Evolutionary conservation across 371 early-diverging fungal genomes (phyloP), one percentile per base, ranked within the genome.

Genomic region (Rhizopus sp.): DNA sequence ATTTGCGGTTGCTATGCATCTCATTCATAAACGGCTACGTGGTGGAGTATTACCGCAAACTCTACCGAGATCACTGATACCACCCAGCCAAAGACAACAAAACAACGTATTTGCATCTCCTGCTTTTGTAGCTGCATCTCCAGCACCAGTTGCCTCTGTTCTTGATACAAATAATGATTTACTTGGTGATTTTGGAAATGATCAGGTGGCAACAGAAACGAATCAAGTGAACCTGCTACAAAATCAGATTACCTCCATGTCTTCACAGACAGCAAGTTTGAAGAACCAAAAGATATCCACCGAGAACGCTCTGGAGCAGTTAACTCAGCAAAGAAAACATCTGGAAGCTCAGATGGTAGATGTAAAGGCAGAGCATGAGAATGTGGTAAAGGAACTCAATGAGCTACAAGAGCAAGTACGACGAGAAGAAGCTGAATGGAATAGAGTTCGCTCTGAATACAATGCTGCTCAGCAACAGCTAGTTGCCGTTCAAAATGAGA

Each of bases 1-100:
- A 72, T 96, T 94, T 69, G 89, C 92, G 9, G 91, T 94, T 5
- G 95, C 97, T 13, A 95, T 97, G 94, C 90, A 95, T 70, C 72
- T 97, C 16, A 89, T 96, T 40, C 88, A 91, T 67, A 75, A 84
- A 16, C 88, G 89, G 40, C 70, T 93, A 6, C 76, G 76, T 13
- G 95, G 95, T 7, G 78, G 81, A 92, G n/a, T 89, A 91, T 91
- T 88, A 90, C 70, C 73, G 90, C 29, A 86, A 2, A 62, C 62
- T 4, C 64, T 96, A 33, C 57, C 73, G 5, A 69, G 68, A 30
- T 53, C 51, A 53, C 72, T 56, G 17, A 35, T 60, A 13, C 73
- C 80, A 23, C 55, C 73, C 30, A 35, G 9, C 53, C 45, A 10
- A 31, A 56, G n/a, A 47, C 52, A 33, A 15, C 38, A 29, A 39